Evolutionary conservation across 345 rosid species (phyloP), one percentile per base, ranked within the genome.

Genomic region (Salix caprea): DNA sequence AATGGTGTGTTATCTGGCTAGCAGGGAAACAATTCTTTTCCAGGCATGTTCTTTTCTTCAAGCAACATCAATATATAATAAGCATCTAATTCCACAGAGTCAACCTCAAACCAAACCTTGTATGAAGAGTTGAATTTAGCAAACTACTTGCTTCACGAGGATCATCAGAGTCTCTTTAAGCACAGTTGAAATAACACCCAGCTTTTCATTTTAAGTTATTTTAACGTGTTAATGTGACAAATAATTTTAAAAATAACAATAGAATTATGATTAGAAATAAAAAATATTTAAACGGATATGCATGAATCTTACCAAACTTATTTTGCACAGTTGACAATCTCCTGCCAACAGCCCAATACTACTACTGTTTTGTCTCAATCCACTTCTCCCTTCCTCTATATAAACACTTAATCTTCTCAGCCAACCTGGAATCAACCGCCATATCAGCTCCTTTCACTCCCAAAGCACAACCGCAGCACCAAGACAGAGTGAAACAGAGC

Each of bases 361-460:
- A 9, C 69, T 6, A 19, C n/a, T 46, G 36, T 28, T 26, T 65
- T 70, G 77, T 79, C 82, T 69, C 64, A 11, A 60, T 52, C 74
- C 26, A 0, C 28, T 69, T 23, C 42, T 23, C 73, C 8, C 68
- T 44, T 26, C 7, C 46, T 84, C 76, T 87, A 82, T 87, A 86
- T 80, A 85, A 72, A 54, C 76, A 70, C 74, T 60, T n/a, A 66
- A 42, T 42, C 50, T 21, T 39, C 28, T 11, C 54, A 21, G 2
- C 26, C 30, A 32, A 32, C 3, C 37, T 10, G 4, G 18, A 37
- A n/a, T 60, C 11, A 1, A 39, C 62, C 72, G 11, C 7, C 44
- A 34, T 37, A 8, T 18, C 66, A 66, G 32, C 54, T 74, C 37
- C 64, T 32, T 36, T 16, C 32, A 58, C 32, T 26, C 16, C 67